Evolutionary conservation across 1,284 basidiomycete genomes (phyloP), one percentile per base, ranked within the genome.

Genomic region (Irpex lacteus): DNA sequence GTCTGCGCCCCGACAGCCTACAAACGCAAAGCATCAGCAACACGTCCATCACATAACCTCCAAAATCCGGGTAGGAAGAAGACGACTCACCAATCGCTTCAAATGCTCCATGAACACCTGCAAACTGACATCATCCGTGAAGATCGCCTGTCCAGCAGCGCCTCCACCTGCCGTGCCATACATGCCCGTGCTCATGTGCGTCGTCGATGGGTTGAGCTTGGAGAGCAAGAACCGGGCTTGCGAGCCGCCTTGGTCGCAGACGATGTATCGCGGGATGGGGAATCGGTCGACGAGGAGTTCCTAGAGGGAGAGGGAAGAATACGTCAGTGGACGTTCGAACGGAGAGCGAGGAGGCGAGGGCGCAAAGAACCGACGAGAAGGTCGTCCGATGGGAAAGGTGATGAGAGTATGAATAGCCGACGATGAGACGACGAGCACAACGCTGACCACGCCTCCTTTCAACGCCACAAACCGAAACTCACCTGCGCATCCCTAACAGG

Each of bases 81-180:
- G 21, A 59, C 26, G 2, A 78, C 89, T 71, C 70, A 90, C 93
- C 81, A 96, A 77, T 72, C 94, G 86, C 77, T 96, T 96, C 76
- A 96, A 81, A 80, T 95, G 92, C 75, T 96, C 94, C 95, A 96
- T 96, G 81, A 98, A 97, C 64, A 97, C 93, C 76, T 96, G 95
- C 79, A 97, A 84, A 75, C 94, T 96, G 66, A 99, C 97, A 78
- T 99, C 98, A 78, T 99, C 98, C 61, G 98, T 99, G 76, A 98
- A 98, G 80, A 99, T 98, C 15, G 96, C 95, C 75, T 95, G 92
- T 3, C 96, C 97, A 1, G 84, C 76, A 53, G 84, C 85, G 38
- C 86, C 85, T 5, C 83, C 81, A 9, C 83, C 79, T 2, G 85
- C 82, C 1, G 86, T 84, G 26, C 94, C 94, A 74, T 95, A 95